Evolutionary conservation across 1,284 basidiomycete species (phyloP).

Genomic region (Microstroma glucosiphilum): DNA sequence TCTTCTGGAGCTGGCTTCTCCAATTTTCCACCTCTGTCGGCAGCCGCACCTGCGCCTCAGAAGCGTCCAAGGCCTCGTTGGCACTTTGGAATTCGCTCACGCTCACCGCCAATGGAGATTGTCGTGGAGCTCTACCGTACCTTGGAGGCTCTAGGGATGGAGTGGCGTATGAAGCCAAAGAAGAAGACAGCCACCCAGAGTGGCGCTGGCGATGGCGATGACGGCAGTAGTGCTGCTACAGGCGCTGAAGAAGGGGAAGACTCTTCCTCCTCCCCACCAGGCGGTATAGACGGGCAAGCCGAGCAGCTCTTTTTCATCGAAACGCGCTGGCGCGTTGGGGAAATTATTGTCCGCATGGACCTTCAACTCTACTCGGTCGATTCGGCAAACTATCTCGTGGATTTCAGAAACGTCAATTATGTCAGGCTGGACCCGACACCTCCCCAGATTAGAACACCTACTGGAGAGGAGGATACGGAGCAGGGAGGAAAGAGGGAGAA

Average conservation of each 20-base stretch:
- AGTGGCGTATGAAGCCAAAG: constrained; percentile 63
- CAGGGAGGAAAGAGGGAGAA: constrained; percentile 10
- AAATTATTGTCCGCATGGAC: constrained; percentile 67
- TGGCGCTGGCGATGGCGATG: neutral
- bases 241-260: constrained; percentile 7
- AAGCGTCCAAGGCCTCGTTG: constrained; percentile 58
- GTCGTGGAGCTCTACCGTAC: constrained; percentile 98
- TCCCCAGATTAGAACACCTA: neutral
- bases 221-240: neutral
- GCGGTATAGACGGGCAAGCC: constrained; percentile 48
- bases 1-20: neutral
- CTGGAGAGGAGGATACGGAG: neutral
- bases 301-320: constrained; percentile 83
- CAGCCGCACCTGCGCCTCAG: constrained; percentile 24
- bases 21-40: constrained; percentile 11
- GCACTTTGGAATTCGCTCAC: constrained; percentile 95
- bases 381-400: constrained; percentile 89
- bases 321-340: constrained; percentile 70
- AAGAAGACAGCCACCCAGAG: neutral
- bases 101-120: constrained; percentile 95
- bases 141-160: constrained; percentile 85
- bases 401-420: constrained; percentile 94
- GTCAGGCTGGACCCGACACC: constrained; percentile 55
- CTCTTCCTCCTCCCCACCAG: neutral
- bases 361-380: constrained; percentile 94